Evolutionary conservation across 202 grass and related monocot genomes (phyloP), one percentile per base, ranked within the genome.

Genomic region (Sporobolus alterniflorus): DNA sequence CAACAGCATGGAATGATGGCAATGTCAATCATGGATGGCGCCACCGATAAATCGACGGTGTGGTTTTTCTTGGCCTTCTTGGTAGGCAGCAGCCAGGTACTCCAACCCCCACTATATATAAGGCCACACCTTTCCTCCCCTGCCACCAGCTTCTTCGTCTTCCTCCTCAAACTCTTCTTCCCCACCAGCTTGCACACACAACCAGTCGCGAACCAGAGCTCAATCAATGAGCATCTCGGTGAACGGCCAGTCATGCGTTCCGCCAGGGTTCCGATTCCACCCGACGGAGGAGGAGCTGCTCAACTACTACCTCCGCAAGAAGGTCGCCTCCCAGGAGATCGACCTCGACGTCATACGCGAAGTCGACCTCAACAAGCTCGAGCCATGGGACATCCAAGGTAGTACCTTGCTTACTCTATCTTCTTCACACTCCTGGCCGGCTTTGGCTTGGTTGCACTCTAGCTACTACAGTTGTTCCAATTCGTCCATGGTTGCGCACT

Each of bases 381-480:
- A 98, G 88, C 96, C 96, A 76, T 98, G 96, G 96, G 96, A 98
- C 69, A 98, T 98, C 64, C 96, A 98, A 95, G 95, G 95, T 97
- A 74, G 39, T 30, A 30, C 13, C 57, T 62, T 31, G 2, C n/a
- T 6, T 60, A 14, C 9, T 9, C 25, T 3, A 9, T 26, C 21
- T 50, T 50, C 50, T 7, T 54, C 50, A 21, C 7, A 52, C 6
- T n/a, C 47, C 4, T 50, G 20, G 54, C 11, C 3, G 36, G 36
- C 36, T 24, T 28, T 14, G 56, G 22, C 56, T 14, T 28, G 24
- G 24, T 60, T 60, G 56, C 22, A 30, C 57, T 48, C 16, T 26
- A 20, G n/a, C n/a, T n/a, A n/a, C n/a, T n/a, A n/a, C n/a, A n/a
- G n/a, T 8, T 11, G 51, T n/a, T 55, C n/a, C n/a, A 55, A 2